Evolutionary conservation across 2,329 filamentous ascomycete species (phyloP), one percentile per base, ranked within the genome.

Genomic region (Aspergillus luchuensis): DNA sequence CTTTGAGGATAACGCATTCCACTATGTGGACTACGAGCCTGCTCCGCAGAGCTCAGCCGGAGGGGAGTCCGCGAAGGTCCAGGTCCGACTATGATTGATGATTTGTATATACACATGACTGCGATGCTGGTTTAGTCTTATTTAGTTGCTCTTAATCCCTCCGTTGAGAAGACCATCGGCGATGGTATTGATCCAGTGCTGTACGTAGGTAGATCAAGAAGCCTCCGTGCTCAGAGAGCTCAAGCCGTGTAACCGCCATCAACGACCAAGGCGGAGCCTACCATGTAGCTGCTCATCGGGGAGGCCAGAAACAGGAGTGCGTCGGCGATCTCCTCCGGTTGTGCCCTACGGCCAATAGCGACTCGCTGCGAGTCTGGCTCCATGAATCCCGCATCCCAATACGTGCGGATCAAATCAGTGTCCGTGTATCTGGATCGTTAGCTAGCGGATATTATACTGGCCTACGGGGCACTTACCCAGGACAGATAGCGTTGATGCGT

Each of bases 401-500:
- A 67, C 62, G 2, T 56, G 6, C 47, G 62, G 33, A 67, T 69
- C 30, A 72, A 63, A 2, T 66, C 67, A 0, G 69, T 71, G 13
- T 71, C 63, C 39, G 71, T 67, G 25, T 62, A 71, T 2, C 69
- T 70, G 15, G 11, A 21, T 7, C 19, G 7, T 53, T 11, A 53
- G 33, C n/a, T 54, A 19, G 33, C 10, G 11, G 33, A 43, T 33
- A 13, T 4, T 39, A 6, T 21, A 5, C 23, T 54, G 19, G 4
- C n/a, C 8, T 28, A 13, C 11, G 33, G 33, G 7, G 38, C 11
- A 61, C 67, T 15, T 65, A 77, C 68, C 80, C 82, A 0, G 85
- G 85, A 61, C 85, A 87, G 5, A 87, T 80, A 2, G 83, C 84
- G 67, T 87, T 88, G 71, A 88, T 83, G 33, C 84, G 80, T 58